phyloP scores from a whole-genome alignment of 331 rosid genomes.

The Dryas integrifolia region DNA sequence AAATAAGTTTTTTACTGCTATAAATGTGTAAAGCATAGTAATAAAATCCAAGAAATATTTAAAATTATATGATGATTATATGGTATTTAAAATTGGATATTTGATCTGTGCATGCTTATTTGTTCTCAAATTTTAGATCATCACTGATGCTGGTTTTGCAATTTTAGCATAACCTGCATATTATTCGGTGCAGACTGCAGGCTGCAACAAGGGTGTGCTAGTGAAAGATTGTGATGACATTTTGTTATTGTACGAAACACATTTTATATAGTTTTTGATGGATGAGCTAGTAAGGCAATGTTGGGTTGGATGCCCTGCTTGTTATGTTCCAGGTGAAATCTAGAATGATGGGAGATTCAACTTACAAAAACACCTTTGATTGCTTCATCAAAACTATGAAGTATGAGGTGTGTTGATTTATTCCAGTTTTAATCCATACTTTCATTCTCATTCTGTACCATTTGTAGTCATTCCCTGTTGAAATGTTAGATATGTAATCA shows the following conservation, averaged over 20 bases:
- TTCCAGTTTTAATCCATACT: not conserved
- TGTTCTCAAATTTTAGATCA: not conserved
- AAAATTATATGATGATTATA: not conserved
- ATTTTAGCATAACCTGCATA: constrained; percentile 24
- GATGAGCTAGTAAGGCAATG: constrained; percentile 31
- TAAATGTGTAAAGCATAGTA: not conserved
- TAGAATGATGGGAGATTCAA: constrained; percentile 98
- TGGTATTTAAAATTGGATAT: not conserved
- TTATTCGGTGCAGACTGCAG: constrained; percentile 25
- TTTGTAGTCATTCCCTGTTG: not conserved
- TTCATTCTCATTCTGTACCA: not conserved
- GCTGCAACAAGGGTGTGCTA: constrained; percentile 27
- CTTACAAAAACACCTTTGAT: constrained; percentile 79
- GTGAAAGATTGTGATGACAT: constrained; percentile 33
- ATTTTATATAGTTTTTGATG: constrained; percentile 27
- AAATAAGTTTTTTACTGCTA: not conserved
- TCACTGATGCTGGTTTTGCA: constrained; percentile 13
- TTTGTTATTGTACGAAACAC: constrained; percentile 18
- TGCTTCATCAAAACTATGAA: constrained; percentile 80
- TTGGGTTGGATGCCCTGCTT: constrained; percentile 34
- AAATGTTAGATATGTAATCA: not conserved
- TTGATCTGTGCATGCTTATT: not conserved
- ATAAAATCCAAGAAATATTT: not conserved
- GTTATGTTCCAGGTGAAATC: constrained; percentile 75
- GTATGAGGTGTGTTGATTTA: constrained; percentile 63